A percentile compares a stretch with the other conserved stretches of the same genome.
Evolutionary conservation across 2,329 filamentous ascomycete species (phyloP).

Genomic region (Aspergillus quadricinctus): DNA sequence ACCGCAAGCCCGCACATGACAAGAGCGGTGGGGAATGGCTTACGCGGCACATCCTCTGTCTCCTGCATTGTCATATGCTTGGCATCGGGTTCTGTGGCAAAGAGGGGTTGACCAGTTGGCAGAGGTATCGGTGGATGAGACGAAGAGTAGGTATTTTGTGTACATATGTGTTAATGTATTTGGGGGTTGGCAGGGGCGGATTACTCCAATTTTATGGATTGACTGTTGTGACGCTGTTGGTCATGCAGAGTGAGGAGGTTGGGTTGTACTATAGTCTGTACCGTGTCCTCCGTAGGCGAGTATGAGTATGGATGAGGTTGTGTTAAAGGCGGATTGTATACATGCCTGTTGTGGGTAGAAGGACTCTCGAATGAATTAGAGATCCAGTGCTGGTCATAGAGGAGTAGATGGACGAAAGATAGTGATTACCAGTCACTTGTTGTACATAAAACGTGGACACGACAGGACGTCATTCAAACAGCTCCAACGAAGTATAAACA

Average conservation of each 20-base stretch:
- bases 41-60: neutral
- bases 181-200: too few relatives aligned
- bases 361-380: neutral
- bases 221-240: neutral
- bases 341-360: too few relatives aligned
- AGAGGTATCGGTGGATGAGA: neutral
- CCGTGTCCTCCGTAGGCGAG: neutral
- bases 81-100: neutral
- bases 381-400: neutral
- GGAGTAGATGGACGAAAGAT: neutral
- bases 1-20: neutral
- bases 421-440: neutral
- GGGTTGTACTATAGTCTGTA: neutral
- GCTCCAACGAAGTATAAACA: neutral
- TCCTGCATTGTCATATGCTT: neutral
- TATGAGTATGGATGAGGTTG: neutral
- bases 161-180: neutral
- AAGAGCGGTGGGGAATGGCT: neutral
- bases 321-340: neutral
- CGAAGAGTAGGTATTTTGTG: too few relatives aligned
- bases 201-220: neutral
- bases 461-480: neutral
- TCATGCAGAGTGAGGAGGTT: neutral
- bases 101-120: slow-evolving; percentile 4
- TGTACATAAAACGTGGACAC: neutral